Evolutionary conservation across 148 eudicot genomes (phyloP), one percentile per base, ranked within the genome.

Genomic region (Hydrangea macrophylla): DNA sequence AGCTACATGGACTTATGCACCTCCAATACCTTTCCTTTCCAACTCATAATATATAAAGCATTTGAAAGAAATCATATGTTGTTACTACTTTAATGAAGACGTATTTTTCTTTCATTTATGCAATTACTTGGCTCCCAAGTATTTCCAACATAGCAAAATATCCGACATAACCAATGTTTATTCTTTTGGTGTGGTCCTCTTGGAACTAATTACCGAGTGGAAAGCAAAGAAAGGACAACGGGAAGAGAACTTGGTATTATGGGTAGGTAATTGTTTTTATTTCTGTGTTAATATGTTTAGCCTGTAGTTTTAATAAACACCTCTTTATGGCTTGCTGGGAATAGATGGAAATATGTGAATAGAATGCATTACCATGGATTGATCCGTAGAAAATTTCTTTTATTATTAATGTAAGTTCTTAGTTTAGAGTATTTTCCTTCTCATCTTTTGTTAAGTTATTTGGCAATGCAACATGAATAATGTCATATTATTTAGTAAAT

Each of bases 1-100:
- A n/a, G n/a, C n/a, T 55, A 78, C 92, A 18, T 90, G 96, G 96
- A 90, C 92, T 51, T 75, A 82, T 23, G 86, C 96, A 13, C 96
- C 92, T 64, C 87, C 96, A 22, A 73, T 87, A 27, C 96, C 96
- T 36, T 90, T 90, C 75, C 88, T 90, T 70, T 90, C 92, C 85
- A 9, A 9, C 20, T 3, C 2, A 7, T 9, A 3, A 48, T 3
- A 18, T 13, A 9, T 2, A 9, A 48, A 18, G 17, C 13, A n/a
- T 48, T 5, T 3, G 9, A 13, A 48, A 9, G 17, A 10, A 48
- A 10, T 48, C 22, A 44, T 8, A n/a, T 18, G n/a, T 13, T 64
- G 27, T 48, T 48, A 45, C 68, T 48, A 28, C 28, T 64, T 31
- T 8, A 33, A 64, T 20, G 68, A 36, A 7, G 35, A 13, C 25